Evolutionary conservation across 2,329 filamentous ascomycete genomes (phyloP), one percentile per base, ranked within the genome.

Genomic region (Colletotrichum spinosum): DNA sequence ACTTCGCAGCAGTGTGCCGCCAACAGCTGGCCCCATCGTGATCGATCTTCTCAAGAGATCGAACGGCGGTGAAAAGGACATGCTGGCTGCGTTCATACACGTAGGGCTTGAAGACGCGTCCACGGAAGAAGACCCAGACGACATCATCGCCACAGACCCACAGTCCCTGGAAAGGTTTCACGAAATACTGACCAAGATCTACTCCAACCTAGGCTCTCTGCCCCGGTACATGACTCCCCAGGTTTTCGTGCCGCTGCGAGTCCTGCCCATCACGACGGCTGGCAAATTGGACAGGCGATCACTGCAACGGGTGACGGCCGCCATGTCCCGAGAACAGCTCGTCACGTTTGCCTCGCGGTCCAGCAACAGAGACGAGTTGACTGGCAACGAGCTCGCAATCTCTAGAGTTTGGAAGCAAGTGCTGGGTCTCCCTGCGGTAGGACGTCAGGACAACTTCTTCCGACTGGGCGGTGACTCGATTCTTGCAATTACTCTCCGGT

Each of bases 401-500:
- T 8, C 17, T 50, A 8, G 44, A 55, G 41, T 55, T n/a, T 61
- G 58, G 58, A 41, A 54, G 35, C 42, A 55, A 13, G 58, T 50
- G 6, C 51, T 61, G 1, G 35, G 25, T 10, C 17, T 49, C 1
- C 37, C n/a, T 10, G 34, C 45, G 11, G 10, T 61, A 6, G 58
- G 58, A 25, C 37, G 49, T 3, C 55, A 67, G 17, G 69, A 70
- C 50, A 69, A 66, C 52, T 75, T 75, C 51, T 69, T 75, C 15
- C 50, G 63, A 3, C 60, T 72, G 1, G 71, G 69, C 3, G 68
- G 72, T 2, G 69, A 73, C 59, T 75, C 73, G 0, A 58, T 74
- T 12, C 53, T 56, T 2, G 70, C 72, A 9, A 74, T 74, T 67
- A 67, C 66, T 33, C 59, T 72, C 4, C 57, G 66, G 1, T 41